Base-by-base conservation (phyloP, 2,329 filamentous ascomycete genomes). In the Botrytis elliptica region DNA sequence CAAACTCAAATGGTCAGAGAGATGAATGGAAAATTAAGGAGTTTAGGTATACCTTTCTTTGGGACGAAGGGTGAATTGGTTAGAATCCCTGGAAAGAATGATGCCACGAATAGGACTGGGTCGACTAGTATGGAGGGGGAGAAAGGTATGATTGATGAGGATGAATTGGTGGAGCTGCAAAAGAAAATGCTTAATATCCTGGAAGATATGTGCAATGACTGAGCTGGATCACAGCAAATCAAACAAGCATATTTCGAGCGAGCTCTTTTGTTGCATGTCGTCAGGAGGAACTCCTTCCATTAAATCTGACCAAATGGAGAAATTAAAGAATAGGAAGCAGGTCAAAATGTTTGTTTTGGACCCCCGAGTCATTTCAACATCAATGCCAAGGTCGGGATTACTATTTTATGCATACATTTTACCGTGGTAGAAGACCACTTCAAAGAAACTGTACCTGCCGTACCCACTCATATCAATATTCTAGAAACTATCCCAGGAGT, bases 41-140 rank as follows among this genome's bases (percentile, higher is more conserved):
- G 81, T 12, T 79, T 92, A 46, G 88, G 87, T 14, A 85, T 91
- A 52, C 89, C 89, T 0, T 91, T 91, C 79, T 91, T 90, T 78
- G 86, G 85, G 9, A 86, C 87, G 42, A 84, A 83, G 72, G 77
- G 81, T 59, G 82, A 84, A 18, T 77, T 87, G 49, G 81, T 88
- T 38, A 80, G 75, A 25, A 75, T 85, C 36, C 77, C 81, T 4
- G 80, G 79, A 22, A 81, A 77, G 69, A 25, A 3, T 18, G 40
- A 62, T 49, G 25, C 71, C 20, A 38, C 52, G 18, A 38, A 60
- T 57, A 40, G 49, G 74, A 75, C 18, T 70, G 57, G 63, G 29
- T 60, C 65, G 10, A 75, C 70, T 14, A 72, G 63, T 52, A 46
- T 42, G 12, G 60, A 76, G 76, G 74, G 78, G 55, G 75, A 73